These are phyloP conservation scores for Agrocybe praecox DNA, from an alignment of 768 basidiomycete genomes.

Conservation along the genomic window DNA sequence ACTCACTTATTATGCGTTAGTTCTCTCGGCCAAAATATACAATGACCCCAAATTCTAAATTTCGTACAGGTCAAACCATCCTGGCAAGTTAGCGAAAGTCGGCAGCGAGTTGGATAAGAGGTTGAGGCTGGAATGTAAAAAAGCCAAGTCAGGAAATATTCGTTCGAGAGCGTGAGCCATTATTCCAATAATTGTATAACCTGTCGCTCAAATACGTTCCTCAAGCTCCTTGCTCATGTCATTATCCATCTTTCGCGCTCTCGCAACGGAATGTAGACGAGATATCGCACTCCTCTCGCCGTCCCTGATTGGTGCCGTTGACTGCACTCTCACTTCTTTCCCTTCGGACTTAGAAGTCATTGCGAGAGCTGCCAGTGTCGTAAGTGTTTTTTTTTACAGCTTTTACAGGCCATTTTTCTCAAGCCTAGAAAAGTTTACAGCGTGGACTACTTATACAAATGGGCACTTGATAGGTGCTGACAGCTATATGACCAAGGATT, in stretches of 20 bases:
- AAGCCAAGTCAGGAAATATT: conserved; percentile 73
- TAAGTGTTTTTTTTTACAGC: conserved; percentile 49
- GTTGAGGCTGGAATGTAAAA: conserved; percentile 61
- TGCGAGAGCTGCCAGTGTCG: conserved; percentile 79
- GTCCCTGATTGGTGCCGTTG: conserved; percentile 67
- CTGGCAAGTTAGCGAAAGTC: conserved; percentile 79
- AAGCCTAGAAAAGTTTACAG: conserved; percentile 68
- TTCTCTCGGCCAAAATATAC: neutral
- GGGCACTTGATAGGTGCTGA: conserved; percentile 84
- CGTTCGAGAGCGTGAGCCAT: conserved; percentile 76
- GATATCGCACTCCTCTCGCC: conserved; percentile 79
- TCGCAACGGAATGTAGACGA: conserved; percentile 85
- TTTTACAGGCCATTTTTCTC: neutral
- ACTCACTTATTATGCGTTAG: conserved; percentile 80
- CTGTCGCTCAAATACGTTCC: conserved; percentile 11
- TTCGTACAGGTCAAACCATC: conserved; percentile 63
- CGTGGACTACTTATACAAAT: conserved; percentile 92
- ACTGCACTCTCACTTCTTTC: conserved; percentile 53
- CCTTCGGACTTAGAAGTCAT: conserved; percentile 73
- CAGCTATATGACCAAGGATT: conserved; percentile 64
- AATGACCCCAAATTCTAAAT: neutral
- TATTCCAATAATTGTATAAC: neutral
- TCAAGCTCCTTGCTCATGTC: conserved; percentile 79
- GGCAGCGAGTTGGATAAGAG: conserved; percentile 79
- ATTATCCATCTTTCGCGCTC: conserved; percentile 76